Conservation (phyloP, 129 eudicot genomes). For the Helichrysum umbraculigerum region DNA sequence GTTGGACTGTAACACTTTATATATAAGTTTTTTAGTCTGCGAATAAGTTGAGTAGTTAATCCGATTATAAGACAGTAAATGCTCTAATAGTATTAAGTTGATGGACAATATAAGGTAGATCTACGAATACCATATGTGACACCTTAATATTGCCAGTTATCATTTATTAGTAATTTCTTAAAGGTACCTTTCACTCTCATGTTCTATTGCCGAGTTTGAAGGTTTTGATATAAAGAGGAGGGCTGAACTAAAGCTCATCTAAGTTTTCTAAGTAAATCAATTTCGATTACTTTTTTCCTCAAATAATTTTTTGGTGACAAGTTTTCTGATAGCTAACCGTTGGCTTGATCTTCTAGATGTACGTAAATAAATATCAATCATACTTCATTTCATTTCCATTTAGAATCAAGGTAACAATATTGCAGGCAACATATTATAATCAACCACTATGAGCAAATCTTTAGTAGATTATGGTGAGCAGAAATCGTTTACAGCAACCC, state of each 20-base stretch:
- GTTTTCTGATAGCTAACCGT: constrained; percentile 18
- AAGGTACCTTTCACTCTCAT: constrained; percentile 17
- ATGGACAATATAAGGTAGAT: constrained; percentile 94
- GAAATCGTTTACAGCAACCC: too few species aligned
- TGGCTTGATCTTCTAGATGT: too few species aligned
- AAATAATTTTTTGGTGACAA: background rate
- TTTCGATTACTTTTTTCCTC: background rate
- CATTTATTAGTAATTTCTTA: background rate
- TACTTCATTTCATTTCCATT: too few species aligned
- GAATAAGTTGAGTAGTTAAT: too few species aligned
- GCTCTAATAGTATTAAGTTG: constrained; percentile 98
- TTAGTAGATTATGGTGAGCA: too few species aligned
- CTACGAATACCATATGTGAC: background rate
- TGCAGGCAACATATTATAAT: too few species aligned
- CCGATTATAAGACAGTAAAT: too few species aligned
- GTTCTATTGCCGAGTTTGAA: constrained; percentile 71
- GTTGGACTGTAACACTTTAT: too few species aligned
- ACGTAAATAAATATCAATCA: too few species aligned
- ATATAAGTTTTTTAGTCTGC: too few species aligned
- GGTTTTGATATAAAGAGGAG: constrained; percentile 99
- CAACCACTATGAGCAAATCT: too few species aligned
- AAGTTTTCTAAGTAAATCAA: constrained; percentile 83
- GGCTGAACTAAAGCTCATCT: constrained; percentile 99
- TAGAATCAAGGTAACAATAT: too few species aligned
- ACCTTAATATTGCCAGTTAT: background rate